phyloP scores from a whole-genome alignment of 2,329 filamentous ascomycete genomes.

The Arthrobotrys musiformis region DNA sequence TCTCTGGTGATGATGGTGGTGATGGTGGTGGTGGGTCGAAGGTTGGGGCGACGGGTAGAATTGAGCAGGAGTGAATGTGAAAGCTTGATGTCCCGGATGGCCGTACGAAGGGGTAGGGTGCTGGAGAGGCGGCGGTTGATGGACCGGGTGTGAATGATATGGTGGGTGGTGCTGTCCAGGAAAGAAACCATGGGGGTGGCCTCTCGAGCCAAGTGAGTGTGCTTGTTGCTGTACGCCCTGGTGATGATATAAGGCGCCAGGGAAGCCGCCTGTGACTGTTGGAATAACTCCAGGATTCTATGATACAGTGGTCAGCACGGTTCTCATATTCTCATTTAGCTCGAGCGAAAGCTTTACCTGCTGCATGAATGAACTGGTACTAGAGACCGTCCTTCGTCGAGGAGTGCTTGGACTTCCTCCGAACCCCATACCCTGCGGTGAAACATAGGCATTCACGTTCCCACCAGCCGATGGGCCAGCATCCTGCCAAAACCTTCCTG shows the following conservation, averaged over 20 bases:
- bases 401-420: constrained; percentile 1
- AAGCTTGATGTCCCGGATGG: constrained; percentile 28
- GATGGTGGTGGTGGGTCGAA: constrained; percentile 24
- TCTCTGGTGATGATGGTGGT: constrained; percentile 36
- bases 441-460: constrained; percentile 27
- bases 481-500: constrained; percentile 53
- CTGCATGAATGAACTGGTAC: constrained; percentile 15
- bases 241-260: constrained; percentile 39
- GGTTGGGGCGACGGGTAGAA: constrained; percentile 52
- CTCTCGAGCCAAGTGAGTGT: constrained; percentile 42
- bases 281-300: constrained; percentile 12
- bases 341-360: constrained; percentile 19
- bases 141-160: constrained; percentile 34
- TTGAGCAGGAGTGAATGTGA: constrained; percentile 40
- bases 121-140: constrained; percentile 46
- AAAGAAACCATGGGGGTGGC: constrained; percentile 19
- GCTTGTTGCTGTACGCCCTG: constrained; percentile 26
- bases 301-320: neutral
- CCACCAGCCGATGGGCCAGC: constrained; percentile 37
- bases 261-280: constrained; percentile 20
- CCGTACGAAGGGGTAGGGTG: constrained; percentile 46
- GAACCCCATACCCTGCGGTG: constrained; percentile 6
- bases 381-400: constrained; percentile 38
- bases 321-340: neutral
- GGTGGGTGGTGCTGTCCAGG: constrained; percentile 49